Evolutionary conservation across 345 rosid species (phyloP), one percentile per base, ranked within the genome.

Genomic region (Gossypioides kirkii): DNA sequence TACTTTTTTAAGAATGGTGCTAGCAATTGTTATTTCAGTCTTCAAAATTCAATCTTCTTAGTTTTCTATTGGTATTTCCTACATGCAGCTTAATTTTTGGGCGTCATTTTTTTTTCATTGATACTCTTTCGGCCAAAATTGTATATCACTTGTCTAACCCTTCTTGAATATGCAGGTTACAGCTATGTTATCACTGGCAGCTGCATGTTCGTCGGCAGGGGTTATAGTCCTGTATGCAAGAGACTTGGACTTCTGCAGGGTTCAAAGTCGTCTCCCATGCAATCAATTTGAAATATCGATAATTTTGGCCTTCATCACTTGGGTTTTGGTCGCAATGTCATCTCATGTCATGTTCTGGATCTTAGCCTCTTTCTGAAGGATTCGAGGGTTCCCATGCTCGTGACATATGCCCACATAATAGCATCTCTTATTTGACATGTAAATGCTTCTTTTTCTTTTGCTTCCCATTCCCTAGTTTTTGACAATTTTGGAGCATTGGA

Each of bases 201-300:
- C 92, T 78, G 91, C 98, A 38, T 87, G 95, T 79, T 88, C 98
- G 56, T 92, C 98, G 38, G 97, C 98, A 0, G 97, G 98, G 25
- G 89, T 94, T 69, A 75, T 83, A 3, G 93, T 92, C 73, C 86
- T 94, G 54, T 94, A 86, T 64, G 89, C 89, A 14, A 90, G 74
- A 82, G 97, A 94, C 81, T 70, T 91, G 80, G 69, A 84, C 55
- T 80, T 84, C 62, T 94, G 98, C 78, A 78, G 53, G 70, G 63
- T 3, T 16, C 79, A 63, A 16, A 9, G 1, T 66, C 36, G 47
- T 55, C 71, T 82, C n/a, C 75, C 90, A 0, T 94, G 97, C 80
- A 69, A 72, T 73, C 82, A 80, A 77, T 89, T 82, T 52, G 88
- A 88, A 79, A 75, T 91, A 47, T 87, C 97, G 8, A 84, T 91